A percentile compares a stretch with the other conserved stretches of the same genome.
Conservation (phyloP, 495 filamentous ascomycete genomes). For the Astrothelium macrocarpum region DNA sequence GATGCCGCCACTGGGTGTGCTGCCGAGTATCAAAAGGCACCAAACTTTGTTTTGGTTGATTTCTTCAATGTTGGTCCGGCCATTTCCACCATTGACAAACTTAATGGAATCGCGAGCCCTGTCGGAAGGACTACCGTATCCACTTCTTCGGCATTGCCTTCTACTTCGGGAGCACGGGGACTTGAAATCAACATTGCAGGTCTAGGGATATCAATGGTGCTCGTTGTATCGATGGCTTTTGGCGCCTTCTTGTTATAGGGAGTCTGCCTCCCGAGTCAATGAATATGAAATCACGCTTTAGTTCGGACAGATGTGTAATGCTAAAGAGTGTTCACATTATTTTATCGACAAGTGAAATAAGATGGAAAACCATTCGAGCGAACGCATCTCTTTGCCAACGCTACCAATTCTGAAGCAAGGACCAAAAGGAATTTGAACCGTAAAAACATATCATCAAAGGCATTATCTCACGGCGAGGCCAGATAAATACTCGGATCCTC, state of each 20-base stretch:
- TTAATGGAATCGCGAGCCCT: conserved; percentile 26
- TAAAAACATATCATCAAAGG: no score
- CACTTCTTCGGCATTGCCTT: conserved; percentile 1
- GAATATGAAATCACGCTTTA: neutral
- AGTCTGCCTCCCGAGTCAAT: neutral
- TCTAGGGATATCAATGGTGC: neutral
- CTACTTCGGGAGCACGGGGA: neutral
- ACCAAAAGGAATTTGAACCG: neutral
- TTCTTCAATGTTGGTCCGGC: conserved; percentile 33
- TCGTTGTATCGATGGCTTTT: neutral
- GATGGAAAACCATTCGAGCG: neutral
- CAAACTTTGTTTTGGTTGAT: conserved; percentile 28
- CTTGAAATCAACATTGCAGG: neutral
- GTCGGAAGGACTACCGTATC: conserved; percentile 15
- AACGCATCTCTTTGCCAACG: neutral
- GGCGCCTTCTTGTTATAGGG: neutral
- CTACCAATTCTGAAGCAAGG: neutral
- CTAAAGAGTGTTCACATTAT: neutral
- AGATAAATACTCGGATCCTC: no score
- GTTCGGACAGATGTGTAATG: neutral
- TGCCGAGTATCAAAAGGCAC: conserved; percentile 22
- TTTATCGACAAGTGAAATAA: neutral
- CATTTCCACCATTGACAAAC: conserved; percentile 24
- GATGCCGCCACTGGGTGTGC: conserved; percentile 18
- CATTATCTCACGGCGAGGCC: no score